Conservation (phyloP, 768 basidiomycete species). For the Leccinum fibrillosum region DNA sequence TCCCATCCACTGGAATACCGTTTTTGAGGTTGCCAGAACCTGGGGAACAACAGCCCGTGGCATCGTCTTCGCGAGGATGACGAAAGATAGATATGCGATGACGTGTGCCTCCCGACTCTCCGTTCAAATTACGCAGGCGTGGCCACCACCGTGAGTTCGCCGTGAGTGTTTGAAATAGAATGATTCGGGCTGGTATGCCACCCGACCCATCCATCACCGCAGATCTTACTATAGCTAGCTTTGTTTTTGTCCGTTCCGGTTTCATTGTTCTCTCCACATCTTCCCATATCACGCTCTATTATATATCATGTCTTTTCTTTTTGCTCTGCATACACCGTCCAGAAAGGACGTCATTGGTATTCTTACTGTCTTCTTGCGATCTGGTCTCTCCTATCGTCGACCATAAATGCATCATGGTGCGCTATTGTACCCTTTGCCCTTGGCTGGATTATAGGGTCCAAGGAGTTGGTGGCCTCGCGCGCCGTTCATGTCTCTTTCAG, state of each 20-base stretch:
- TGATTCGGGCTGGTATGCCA: neutral
- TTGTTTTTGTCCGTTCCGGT: neutral
- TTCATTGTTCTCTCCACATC: neutral
- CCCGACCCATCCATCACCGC: neutral
- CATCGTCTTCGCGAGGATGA: constrained; percentile 10
- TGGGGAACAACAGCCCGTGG: constrained; percentile 7
- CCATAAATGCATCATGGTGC: neutral
- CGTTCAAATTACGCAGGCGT: neutral
- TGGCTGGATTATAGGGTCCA: neutral
- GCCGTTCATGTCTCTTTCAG: neutral
- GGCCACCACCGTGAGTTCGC: neutral
- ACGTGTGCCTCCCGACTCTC: neutral
- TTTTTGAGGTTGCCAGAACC: neutral
- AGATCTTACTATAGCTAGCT: neutral
- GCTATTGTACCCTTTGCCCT: neutral
- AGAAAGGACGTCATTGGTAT: neutral
- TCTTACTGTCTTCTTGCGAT: neutral
- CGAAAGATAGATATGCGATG: neutral
- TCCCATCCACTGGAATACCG: neutral
- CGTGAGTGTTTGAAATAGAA: neutral
- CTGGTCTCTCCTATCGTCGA: neutral
- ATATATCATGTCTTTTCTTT: neutral
- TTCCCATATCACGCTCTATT: neutral
- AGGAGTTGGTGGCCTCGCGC: neutral
- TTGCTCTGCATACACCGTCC: neutral